Percentiles rank a stretch among this genome's conserved stretches.
phyloP scores from a whole-genome alignment of 768 basidiomycete genomes.

The Mycena alexandri region DNA sequence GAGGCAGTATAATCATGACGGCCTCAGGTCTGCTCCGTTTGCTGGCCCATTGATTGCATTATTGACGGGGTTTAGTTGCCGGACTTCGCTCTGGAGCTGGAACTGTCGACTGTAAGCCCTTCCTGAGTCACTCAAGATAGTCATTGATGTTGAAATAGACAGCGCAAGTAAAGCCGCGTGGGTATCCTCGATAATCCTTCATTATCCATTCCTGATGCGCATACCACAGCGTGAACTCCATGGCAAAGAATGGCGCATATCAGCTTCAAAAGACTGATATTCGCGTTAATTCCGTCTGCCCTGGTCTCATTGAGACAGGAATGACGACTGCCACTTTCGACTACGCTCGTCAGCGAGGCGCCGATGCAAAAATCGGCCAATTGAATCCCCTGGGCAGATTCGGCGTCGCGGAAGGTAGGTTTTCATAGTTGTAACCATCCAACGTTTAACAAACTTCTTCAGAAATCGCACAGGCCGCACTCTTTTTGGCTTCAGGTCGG shows the following conservation, averaged over 20 bases:
- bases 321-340: slow-evolving; percentile 89
- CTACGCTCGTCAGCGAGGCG: slow-evolving; percentile 81
- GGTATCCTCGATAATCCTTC: slow-evolving; percentile 44
- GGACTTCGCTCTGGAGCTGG: slow-evolving; percentile 89
- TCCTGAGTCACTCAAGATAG: background rate
- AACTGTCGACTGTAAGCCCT: slow-evolving; percentile 77
- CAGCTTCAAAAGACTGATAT: slow-evolving; percentile 86
- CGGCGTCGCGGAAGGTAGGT: slow-evolving; percentile 82
- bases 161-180: slow-evolving; percentile 95
- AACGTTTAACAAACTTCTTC: slow-evolving; percentile 6
- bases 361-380: slow-evolving; percentile 81
- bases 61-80: slow-evolving; percentile 64
- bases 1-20: slow-evolving; percentile 90
- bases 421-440: slow-evolving; percentile 18
- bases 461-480: slow-evolving; percentile 90
- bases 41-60: slow-evolving; percentile 13
- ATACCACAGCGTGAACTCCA: slow-evolving; percentile 79
- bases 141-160: slow-evolving; percentile 58
- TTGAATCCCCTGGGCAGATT: slow-evolving; percentile 88
- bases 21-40: slow-evolving; percentile 72
- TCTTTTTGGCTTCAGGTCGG: slow-evolving; percentile 91
- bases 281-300: slow-evolving; percentile 91
- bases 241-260: slow-evolving; percentile 86
- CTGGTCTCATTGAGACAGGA: slow-evolving; percentile 93
- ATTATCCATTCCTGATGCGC: background rate